phyloP scores from a whole-genome alignment of 208 protist species.

The Wallacemonas sp. region DNA sequence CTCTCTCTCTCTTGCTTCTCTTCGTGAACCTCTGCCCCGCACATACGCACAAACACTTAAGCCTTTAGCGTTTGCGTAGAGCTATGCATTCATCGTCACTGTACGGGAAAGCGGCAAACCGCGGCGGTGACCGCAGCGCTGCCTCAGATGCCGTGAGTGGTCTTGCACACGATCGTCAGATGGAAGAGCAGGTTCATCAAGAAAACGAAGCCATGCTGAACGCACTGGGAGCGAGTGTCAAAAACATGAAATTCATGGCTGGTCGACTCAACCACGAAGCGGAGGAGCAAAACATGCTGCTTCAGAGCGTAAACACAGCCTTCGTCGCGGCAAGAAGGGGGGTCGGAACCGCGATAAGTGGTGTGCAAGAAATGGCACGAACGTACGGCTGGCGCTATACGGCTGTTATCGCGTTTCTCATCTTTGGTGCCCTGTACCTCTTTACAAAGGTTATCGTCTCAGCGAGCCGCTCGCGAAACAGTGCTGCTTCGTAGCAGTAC shows the following conservation, averaged over 20 bases:
- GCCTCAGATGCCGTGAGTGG: background rate
- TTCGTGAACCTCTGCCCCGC: background rate
- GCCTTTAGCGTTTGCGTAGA: too few species aligned
- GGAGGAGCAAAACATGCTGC: conserved; percentile 70
- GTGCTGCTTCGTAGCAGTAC: conserved; percentile 7
- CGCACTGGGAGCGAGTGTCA: conserved; percentile 58
- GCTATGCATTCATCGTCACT: conserved; percentile 71
- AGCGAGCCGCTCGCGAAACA: background rate
- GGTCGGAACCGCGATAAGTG: conserved; percentile 45
- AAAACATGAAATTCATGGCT: conserved; percentile 62
- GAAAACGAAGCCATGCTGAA: conserved; percentile 82
- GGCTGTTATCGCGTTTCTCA: conserved; percentile 20
- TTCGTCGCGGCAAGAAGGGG: conserved; percentile 56
- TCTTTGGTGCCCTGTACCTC: conserved; percentile 44
- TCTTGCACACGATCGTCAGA: conserved; percentile 19
- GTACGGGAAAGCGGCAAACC: conserved; percentile 26
- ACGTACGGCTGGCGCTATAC: conserved; percentile 68
- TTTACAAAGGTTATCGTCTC: background rate
- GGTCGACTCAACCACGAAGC: conserved; percentile 55
- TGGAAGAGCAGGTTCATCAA: conserved; percentile 67
- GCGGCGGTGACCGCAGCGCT: background rate
- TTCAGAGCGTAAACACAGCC: conserved; percentile 34
- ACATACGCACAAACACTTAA: too few species aligned
- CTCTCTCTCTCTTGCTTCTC: background rate
- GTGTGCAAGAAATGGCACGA: conserved; percentile 49